Base-by-base conservation (phyloP, 306 rosid species). In the Malus fusca region DNA sequence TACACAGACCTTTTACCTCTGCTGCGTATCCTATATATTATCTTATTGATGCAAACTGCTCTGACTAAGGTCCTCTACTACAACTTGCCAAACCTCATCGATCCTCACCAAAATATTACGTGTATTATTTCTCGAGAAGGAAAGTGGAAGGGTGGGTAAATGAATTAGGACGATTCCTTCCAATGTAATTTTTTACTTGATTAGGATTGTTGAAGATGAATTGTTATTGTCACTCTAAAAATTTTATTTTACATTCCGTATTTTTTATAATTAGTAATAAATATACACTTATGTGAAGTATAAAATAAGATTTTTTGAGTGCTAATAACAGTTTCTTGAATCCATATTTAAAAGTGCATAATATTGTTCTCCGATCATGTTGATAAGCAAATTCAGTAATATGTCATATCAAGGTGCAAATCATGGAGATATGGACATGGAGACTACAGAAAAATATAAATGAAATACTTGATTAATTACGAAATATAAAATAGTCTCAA, bases 231-330 rank as follows among this genome's bases (percentile, higher is more conserved):
- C 0, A 35, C 0, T 35, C 0, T 0, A 35, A 35, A 35, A 35
- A 6, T 35, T 0, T 35, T 37, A 37, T 1, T 37, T 37, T 37
- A 1, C 0, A 37, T 0, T 37, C 0, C 0, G 7, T 0, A 37
- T 6, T 37, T 37, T 37, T 0, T 37, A 37, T 37, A 37, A 37
- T 37, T 37, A 37, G 10, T 37, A 6, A 37, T 2, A 1, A 7
- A 37, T 6, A 37, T 37, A 37, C 2, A 37, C 0, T 37, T 37
- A 37, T 37, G 0, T 6, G 0, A 35, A 37, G 2, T 7, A 0
- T 37, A 7, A 0, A 37, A 37, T 37, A 0, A 37, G 0, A 37
- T 6, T 37, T 37, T 37, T 37, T 0, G 0, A 37, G 0, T 37
- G 10, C 9, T 37, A 37, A 37, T 37, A 37, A 7, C 42, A 7